Evolutionary conservation across 2,329 filamentous ascomycete species (phyloP).

Genomic region (Clathrospora elynae): DNA sequence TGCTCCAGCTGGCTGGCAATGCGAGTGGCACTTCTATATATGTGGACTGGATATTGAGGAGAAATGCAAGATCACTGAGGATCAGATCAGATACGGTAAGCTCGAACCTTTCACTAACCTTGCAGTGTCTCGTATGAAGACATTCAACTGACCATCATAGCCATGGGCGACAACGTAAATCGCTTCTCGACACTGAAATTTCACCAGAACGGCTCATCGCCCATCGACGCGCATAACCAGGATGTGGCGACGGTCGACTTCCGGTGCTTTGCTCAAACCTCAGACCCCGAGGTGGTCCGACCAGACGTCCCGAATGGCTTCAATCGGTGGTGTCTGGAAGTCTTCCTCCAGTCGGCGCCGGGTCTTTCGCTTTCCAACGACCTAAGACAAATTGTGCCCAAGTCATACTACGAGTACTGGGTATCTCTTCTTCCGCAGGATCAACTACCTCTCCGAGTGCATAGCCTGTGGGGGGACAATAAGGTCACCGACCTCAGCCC

Average conservation of each 20-base stretch:
- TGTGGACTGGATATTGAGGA: conserved; percentile 38
- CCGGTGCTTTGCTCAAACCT: conserved; percentile 36
- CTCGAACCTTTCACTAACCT: no score
- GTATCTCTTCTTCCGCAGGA: conserved; percentile 30
- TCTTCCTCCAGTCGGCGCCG: conserved; percentile 50
- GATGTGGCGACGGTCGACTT: conserved; percentile 48
- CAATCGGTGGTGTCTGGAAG: conserved; percentile 34
- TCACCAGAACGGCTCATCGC: conserved; percentile 36
- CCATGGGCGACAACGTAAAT: conserved; percentile 30
- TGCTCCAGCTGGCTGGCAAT: conserved; percentile 36
- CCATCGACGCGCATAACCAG: conserved; percentile 38
- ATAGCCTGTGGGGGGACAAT: conserved; percentile 21
- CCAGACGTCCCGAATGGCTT: conserved; percentile 34
- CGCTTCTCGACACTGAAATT: conserved; percentile 34
- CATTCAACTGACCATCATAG: conserved; percentile 7
- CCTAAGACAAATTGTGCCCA: conserved; percentile 26
- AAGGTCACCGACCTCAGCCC: conserved; percentile 15
- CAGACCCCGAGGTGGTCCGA: conserved; percentile 28
- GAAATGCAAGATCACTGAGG: conserved; percentile 31
- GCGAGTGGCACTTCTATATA: conserved; percentile 33
- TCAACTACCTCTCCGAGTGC: conserved; percentile 25
- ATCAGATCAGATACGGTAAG: conserved; percentile 27
- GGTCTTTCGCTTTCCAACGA: conserved; percentile 45
- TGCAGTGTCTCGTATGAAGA: neutral
- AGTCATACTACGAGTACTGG: conserved; percentile 39